Percentiles rank a stretch among this genome's conserved stretches.
Evolutionary conservation across 2,329 filamentous ascomycete genomes (phyloP).

Genomic region (Alternaria triticina): DNA sequence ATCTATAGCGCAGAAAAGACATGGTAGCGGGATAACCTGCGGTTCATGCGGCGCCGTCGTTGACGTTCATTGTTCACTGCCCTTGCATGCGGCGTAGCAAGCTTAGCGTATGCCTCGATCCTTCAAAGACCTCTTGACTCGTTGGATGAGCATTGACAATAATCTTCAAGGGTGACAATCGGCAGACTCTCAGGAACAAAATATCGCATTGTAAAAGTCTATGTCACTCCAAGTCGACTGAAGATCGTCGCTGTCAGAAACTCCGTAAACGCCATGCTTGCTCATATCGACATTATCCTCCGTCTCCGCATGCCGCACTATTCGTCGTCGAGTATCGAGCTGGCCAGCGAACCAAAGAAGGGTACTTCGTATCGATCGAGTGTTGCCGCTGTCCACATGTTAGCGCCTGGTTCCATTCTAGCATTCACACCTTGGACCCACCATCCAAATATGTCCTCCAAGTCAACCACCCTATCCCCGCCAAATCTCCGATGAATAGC

Average conservation of each 20-base stretch:
- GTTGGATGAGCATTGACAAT: neutral
- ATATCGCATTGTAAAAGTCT: neutral
- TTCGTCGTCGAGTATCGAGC: constrained; percentile 89
- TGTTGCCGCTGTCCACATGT: constrained; percentile 60
- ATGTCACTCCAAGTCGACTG: neutral
- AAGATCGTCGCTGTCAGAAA: constrained; percentile 3
- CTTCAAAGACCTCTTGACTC: neutral
- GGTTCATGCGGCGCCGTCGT: neutral
- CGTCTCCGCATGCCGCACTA: constrained; percentile 34
- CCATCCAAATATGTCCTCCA: constrained; percentile 85
- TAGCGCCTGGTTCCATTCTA: constrained; percentile 10
- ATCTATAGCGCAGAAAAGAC: neutral
- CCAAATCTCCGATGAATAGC: constrained; percentile 77
- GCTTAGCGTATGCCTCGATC: neutral
- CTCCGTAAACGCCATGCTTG: constrained; percentile 19
- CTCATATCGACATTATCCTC: neutral
- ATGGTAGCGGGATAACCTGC: neutral
- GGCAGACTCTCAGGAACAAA: neutral
- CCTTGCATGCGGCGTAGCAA: neutral
- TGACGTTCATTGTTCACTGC: neutral
- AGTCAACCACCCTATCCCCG: constrained; percentile 76
- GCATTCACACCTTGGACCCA: constrained; percentile 47
- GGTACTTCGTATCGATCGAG: constrained; percentile 80
- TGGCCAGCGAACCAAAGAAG: constrained; percentile 83
- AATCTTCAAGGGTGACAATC: neutral